Conservation (phyloP, 106 monocot species). For the Allium cepa region DNA sequence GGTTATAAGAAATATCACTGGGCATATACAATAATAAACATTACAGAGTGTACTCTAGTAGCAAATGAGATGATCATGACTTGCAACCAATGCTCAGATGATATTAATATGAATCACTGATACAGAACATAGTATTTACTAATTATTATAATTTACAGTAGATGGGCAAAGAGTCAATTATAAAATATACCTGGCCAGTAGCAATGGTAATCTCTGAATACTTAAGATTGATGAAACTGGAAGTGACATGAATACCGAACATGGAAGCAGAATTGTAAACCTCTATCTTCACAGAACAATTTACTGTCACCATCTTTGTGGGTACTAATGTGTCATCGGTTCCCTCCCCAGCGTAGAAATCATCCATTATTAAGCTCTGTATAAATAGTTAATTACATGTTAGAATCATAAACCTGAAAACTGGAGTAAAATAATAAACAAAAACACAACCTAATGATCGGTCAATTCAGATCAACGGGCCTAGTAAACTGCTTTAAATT, state of each 20-base stretch:
- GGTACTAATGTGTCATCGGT: conserved; percentile 79
- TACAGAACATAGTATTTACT: not conserved
- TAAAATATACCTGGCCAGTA: conserved; percentile 51
- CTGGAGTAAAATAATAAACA: too few species aligned
- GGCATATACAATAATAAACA: not conserved
- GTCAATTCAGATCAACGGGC: too few species aligned
- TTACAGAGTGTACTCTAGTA: not conserved
- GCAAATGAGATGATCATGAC: not conserved
- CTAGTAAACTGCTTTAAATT: too few species aligned
- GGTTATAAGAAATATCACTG: not conserved
- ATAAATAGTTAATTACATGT: not conserved
- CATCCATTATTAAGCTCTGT: conserved; percentile 60
- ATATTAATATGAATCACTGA: not conserved
- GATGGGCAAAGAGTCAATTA: not conserved
- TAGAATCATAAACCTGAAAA: too few species aligned
- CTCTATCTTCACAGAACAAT: conserved; percentile 63
- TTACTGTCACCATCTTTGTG: conserved; percentile 79
- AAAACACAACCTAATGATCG: too few species aligned
- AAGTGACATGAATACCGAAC: conserved; percentile 90
- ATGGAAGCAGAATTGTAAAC: conserved; percentile 77
- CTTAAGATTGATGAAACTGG: conserved; percentile 46
- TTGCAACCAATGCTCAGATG: not conserved
- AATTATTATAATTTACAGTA: too few species aligned
- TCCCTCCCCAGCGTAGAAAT: conserved; percentile 83
- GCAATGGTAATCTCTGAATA: conserved; percentile 75